Conservation (phyloP, 2,329 filamentous ascomycete genomes). For the Sarocladiaceae sp. region DNA sequence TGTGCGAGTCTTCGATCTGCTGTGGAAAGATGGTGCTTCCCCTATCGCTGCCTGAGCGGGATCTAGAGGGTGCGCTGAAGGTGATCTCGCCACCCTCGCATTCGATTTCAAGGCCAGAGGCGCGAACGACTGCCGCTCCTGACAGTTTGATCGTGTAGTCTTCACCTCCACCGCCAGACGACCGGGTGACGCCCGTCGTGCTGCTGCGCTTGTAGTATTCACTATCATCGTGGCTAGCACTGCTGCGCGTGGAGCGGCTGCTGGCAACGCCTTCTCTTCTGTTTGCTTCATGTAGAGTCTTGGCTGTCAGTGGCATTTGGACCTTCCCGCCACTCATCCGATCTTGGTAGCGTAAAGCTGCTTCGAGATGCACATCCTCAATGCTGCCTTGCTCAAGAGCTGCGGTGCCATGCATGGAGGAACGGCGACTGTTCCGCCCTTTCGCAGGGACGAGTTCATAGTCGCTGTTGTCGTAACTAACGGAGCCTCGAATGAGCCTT, state of each 20-base stretch:
- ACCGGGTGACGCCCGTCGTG: conserved; percentile 52
- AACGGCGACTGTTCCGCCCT: conserved; percentile 25
- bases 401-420: conserved; percentile 34
- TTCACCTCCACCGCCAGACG: conserved; percentile 41
- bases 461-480: conserved; percentile 31
- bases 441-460: conserved; percentile 34
- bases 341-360: conserved; percentile 40
- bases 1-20: conserved; percentile 40
- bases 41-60: conserved; percentile 43
- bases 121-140: conserved; percentile 48
- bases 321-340: conserved; percentile 39
- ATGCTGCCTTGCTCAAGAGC: conserved; percentile 27
- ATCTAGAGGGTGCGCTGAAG: conserved; percentile 30
- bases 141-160: conserved; percentile 57
- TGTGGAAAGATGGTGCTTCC: conserved; percentile 37
- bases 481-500: conserved; percentile 28
- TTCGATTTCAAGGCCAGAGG: conserved; percentile 53
- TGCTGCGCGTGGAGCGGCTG: conserved; percentile 53
- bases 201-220: conserved; percentile 52
- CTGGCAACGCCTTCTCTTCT: conserved; percentile 39
- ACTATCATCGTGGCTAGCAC: conserved; percentile 55
- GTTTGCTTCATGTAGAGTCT: conserved; percentile 45
- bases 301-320: conserved; percentile 46
- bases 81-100: conserved; percentile 57
- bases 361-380: conserved; percentile 21